Evolutionary conservation across 352 stramenopile species (phyloP), one percentile per base, ranked within the genome.

Genomic region (Phytophthora lateralis): DNA sequence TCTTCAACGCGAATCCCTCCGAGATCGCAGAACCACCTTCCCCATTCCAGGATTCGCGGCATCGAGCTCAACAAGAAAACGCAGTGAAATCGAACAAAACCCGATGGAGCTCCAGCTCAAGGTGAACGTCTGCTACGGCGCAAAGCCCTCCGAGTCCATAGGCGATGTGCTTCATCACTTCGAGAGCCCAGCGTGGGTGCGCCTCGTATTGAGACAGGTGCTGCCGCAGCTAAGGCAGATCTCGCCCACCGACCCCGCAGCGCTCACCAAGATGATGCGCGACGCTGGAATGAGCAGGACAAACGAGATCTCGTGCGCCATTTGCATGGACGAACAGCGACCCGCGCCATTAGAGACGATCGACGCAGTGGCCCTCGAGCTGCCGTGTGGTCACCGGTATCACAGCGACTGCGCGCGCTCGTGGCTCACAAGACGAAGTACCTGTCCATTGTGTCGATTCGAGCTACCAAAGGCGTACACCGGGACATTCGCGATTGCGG

Each of bases 401-500:
- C 95, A 99, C 70, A 65, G 84, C n/a, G 68, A 73, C 35, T 99
- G 96, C 75, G 88, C 98, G 48, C 63, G 85, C 42, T 88, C 79
- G 21, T 99, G 96, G 95, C 89, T 97, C 35, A 66, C 81, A 45
- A 89, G 91, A 48, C 88, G 97, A 56, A 83, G 76, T 44, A 95
- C 90, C 27, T 99, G 96, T 70, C 94, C 93, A 14, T 88, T 96
- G 14, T 99, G 96, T 66, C 95, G 97, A 29, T 85, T 92, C 57
- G 89, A 97, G 73, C 82, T 97, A 18, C 78, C 70, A 18, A 85
- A 82, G 55, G 78, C 78, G 37, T 88, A 90, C 55, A 76, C 74
- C 0, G 82, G 82, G 11, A 88, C 71, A 56, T 91, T 88, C 52
- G 80, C 78, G 17, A 69, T 91, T 24, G 69, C 72, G 14, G 80